Percentiles rank a stretch among this genome's conserved stretches.
Evolutionary conservation across 768 basidiomycete species (phyloP).

Genomic region (Pisolithus tinctorius): DNA sequence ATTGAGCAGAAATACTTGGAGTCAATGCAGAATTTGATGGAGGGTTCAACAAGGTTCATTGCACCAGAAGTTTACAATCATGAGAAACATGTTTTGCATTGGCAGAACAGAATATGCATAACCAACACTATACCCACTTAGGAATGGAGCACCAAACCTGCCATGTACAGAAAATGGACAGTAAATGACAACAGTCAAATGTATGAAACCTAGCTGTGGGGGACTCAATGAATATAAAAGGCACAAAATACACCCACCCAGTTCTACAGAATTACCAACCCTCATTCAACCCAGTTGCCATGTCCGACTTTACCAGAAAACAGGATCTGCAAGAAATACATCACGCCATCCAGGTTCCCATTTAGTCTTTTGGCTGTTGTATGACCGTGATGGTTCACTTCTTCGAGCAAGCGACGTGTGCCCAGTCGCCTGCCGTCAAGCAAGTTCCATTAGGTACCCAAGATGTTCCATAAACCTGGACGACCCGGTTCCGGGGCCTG

Average conservation of each 20-base stretch:
- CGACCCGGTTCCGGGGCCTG: conserved; percentile 86
- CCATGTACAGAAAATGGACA: neutral
- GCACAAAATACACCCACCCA: conserved; percentile 40
- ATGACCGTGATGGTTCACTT: neutral
- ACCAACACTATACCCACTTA: conserved; percentile 90
- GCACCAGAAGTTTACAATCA: neutral
- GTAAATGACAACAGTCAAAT: neutral
- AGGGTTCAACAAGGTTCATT: conserved; percentile 75
- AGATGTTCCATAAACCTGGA: conserved; percentile 70
- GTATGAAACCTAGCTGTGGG: too few species aligned
- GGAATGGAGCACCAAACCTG: conserved; percentile 74
- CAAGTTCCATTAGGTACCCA: conserved; percentile 32
- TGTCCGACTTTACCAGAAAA: conserved; percentile 66
- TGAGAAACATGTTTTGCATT: too few species aligned
- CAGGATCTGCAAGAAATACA: conserved; percentile 66
- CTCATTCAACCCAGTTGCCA: conserved; percentile 88
- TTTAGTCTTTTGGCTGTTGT: neutral
- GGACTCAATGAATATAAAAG: neutral
- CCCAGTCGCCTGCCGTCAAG: conserved; percentile 11
- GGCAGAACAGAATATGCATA: conserved; percentile 40
- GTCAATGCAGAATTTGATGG: conserved; percentile 91
- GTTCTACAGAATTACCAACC: conserved; percentile 86
- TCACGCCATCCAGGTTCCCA: neutral
- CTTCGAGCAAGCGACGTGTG: conserved; percentile 1
- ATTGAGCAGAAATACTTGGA: conserved; percentile 65